These are phyloP conservation scores for Kitagawia praeruptora DNA, from an alignment of 129 eudicot genomes.

Conservation along the genomic window DNA sequence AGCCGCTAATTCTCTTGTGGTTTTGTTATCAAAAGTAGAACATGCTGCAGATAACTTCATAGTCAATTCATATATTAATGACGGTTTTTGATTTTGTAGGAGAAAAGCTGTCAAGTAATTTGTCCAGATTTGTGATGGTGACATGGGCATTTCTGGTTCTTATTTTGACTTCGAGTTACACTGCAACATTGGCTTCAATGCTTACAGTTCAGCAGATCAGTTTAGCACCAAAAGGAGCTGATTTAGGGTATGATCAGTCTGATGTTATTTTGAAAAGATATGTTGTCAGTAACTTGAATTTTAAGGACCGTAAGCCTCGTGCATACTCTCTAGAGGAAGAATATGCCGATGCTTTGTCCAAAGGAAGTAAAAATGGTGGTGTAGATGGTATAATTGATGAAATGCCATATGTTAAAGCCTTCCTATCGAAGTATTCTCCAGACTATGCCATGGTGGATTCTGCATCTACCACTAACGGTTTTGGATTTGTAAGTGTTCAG, in stretches of 20 bases:
- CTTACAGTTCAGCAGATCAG: slow-evolving; percentile 34
- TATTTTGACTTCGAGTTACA: slow-evolving; percentile 38
- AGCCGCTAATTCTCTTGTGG: neutral
- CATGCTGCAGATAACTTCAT: neutral
- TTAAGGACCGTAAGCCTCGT: neutral
- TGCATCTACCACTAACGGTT: slow-evolving; percentile 19
- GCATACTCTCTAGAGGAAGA: neutral
- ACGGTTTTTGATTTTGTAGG: neutral
- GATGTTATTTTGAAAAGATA: neutral
- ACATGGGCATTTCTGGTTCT: slow-evolving; percentile 35
- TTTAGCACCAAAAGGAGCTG: slow-evolving; percentile 13
- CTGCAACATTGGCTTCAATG: slow-evolving; percentile 38
- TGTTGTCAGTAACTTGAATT: neutral
- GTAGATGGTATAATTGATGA: slow-evolving; percentile 5
- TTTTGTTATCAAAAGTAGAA: neutral
- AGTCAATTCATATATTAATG: neutral
- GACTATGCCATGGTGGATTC: slow-evolving; percentile 35
- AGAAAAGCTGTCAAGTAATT: slow-evolving; percentile 22
- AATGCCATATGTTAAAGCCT: slow-evolving; percentile 10
- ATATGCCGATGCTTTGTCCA: neutral
- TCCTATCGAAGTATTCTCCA: slow-evolving; percentile 23
- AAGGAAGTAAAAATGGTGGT: neutral
- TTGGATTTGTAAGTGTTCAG: slow-evolving; percentile 38
- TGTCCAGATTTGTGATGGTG: slow-evolving; percentile 26
- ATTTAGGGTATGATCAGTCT: neutral